Evolutionary conservation across 768 basidiomycete species (phyloP).

Genomic region (Infundibulicybe gibba): DNA sequence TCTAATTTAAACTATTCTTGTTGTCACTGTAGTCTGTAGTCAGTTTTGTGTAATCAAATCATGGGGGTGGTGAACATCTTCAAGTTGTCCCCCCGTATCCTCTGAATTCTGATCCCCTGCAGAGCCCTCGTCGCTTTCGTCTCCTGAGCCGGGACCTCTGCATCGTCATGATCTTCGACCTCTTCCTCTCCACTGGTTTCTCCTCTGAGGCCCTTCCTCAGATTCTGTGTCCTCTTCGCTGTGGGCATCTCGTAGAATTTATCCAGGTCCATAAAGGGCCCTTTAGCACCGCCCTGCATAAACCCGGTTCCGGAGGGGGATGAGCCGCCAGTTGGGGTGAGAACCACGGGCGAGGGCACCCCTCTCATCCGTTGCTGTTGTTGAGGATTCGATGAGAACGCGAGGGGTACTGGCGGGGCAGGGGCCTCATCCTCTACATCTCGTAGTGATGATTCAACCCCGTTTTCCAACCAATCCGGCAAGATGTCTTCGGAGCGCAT

Average conservation of each 20-base stretch:
- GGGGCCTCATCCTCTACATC: constrained; percentile 51
- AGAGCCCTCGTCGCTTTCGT: constrained; percentile 11
- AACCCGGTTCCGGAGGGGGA: constrained; percentile 40
- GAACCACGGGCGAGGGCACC: constrained; percentile 43
- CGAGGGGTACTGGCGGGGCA: constrained; percentile 24
- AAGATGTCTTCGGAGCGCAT: constrained; percentile 49
- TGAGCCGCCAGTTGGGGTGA: constrained; percentile 48
- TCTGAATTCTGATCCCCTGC: constrained; percentile 10
- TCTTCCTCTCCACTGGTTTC: constrained; percentile 14
- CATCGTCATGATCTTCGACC: constrained; percentile 23
- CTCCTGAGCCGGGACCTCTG: constrained; percentile 22
- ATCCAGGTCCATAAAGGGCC: constrained; percentile 61
- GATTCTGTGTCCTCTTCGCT: constrained; percentile 20
- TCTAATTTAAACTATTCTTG: constrained; percentile 25
- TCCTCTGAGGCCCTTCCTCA: constrained; percentile 24
- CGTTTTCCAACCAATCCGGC: constrained; percentile 87
- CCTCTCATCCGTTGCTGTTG: constrained; percentile 18
- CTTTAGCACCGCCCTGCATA: constrained; percentile 30
- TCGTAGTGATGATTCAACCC: constrained; percentile 75
- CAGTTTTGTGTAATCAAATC: neutral
- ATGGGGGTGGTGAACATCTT: too few relatives aligned
- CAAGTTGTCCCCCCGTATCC: constrained; percentile 9
- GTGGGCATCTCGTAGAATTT: constrained; percentile 65
- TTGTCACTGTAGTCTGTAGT: constrained; percentile 5
- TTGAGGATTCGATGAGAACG: constrained; percentile 33